Evolutionary conservation across 345 rosid genomes (phyloP).

Genomic region (Corymbia maculata): DNA sequence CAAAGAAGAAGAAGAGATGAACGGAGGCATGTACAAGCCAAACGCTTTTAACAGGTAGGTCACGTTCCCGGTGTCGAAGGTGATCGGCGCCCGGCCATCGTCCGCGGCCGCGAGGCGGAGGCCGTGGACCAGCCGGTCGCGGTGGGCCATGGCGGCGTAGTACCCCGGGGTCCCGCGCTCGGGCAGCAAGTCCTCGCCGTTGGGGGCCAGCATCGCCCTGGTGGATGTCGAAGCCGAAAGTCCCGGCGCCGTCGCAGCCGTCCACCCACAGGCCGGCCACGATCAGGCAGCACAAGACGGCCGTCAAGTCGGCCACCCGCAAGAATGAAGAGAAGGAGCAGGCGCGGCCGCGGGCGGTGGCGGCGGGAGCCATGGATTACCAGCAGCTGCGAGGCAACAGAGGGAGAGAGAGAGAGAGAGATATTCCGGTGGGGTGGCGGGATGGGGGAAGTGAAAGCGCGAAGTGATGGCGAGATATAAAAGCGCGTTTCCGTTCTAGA

Average conservation of each 20-base stretch:
- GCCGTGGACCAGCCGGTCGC: slow-evolving; percentile 56
- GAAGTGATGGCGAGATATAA: too few relatives aligned
- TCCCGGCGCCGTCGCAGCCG: slow-evolving; percentile 22
- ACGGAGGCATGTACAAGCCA: slow-evolving; percentile 52
- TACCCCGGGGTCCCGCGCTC: slow-evolving; percentile 46
- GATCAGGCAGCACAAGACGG: not conserved
- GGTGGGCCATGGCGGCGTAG: slow-evolving; percentile 55
- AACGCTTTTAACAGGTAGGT: slow-evolving; percentile 31
- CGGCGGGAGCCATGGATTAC: not conserved
- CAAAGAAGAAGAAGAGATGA: too few relatives aligned
- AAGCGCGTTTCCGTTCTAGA: not conserved
- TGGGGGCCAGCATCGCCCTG: slow-evolving; percentile 39
- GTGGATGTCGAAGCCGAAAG: slow-evolving; percentile 61
- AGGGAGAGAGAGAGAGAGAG: not conserved
- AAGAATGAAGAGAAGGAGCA: not conserved
- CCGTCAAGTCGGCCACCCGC: not conserved
- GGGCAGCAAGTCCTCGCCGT: slow-evolving; percentile 35
- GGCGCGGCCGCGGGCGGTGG: not conserved
- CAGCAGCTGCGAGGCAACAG: not conserved
- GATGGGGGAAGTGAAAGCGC: not conserved
- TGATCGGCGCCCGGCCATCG: slow-evolving; percentile 33
- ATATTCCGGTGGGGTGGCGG: not conserved
- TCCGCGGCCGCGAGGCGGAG: slow-evolving; percentile 40
- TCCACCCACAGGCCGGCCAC: not conserved
- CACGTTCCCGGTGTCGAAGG: slow-evolving; percentile 57